Evolutionary conservation across 192 early-diverging fungal species (phyloP).

Genomic region (Rhizoclosmatium sp.): DNA sequence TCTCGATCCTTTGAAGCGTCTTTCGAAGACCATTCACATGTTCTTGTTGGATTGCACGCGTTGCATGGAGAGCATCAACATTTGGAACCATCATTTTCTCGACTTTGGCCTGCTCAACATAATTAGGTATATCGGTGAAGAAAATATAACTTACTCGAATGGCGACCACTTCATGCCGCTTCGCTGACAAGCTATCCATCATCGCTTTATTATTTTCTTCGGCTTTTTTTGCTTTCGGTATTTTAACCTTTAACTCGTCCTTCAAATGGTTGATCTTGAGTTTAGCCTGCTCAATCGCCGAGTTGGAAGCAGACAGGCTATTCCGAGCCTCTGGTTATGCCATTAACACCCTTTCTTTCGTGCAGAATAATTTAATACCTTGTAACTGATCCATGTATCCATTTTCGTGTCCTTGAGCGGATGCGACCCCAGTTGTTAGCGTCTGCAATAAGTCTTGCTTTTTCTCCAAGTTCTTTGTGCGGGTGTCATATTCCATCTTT

Average conservation of each 20-base stretch:
- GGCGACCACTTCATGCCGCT: slow-evolving; percentile 39
- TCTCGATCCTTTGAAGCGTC: slow-evolving; percentile 43
- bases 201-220: slow-evolving; percentile 72
- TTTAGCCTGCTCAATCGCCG: slow-evolving; percentile 75
- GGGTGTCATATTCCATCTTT: slow-evolving; percentile 59
- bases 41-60: not conserved
- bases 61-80: not conserved
- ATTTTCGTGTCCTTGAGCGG: slow-evolving; percentile 90
- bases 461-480: slow-evolving; percentile 68
- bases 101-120: slow-evolving; percentile 6
- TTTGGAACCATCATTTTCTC: slow-evolving; percentile 4
- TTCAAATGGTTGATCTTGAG: slow-evolving; percentile 79
- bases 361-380: slow-evolving; percentile 39
- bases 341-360: not conserved
- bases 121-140: slow-evolving; percentile 1
- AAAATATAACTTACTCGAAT: slow-evolving; percentile 24
- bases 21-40: slow-evolving; percentile 21
- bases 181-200: slow-evolving; percentile 49
- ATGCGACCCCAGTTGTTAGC: slow-evolving; percentile 90
- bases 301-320: slow-evolving; percentile 26
- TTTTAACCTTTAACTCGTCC: slow-evolving; percentile 75
- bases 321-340: slow-evolving; percentile 29
- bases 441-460: slow-evolving; percentile 83
- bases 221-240: slow-evolving; percentile 72
- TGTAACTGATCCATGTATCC: slow-evolving; percentile 98